Base-by-base conservation (phyloP, 2,329 filamentous ascomycete genomes). In the Neocatenulostroma microsporum region DNA sequence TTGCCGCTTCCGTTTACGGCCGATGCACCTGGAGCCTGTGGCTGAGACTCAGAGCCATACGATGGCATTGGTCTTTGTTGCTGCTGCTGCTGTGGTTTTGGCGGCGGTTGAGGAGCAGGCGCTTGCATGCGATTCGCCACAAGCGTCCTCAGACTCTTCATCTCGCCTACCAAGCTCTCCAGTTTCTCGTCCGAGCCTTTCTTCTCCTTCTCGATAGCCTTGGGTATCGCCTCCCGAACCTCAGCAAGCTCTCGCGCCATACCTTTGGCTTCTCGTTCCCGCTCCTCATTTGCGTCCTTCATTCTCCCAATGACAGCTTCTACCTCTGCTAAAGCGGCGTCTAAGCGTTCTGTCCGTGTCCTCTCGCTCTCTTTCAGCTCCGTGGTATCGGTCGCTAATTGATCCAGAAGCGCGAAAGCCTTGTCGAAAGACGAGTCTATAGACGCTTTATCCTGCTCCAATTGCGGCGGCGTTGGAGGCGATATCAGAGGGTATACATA, bases 371-470 rank as follows among this genome's bases (percentile, higher is more conserved):
- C 73, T 65, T 98, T 98, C 42, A 98, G 74, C 7, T 79, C 75
- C 36, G 87, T 79, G 0, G 91, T 98, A 60, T 98, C 93, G 51
- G 85, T 84, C 24, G 84, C 78, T 1, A 98, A 74, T 57, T 96
- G 91, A 42, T 98, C 91, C 9, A 98, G 80, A 11, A 96, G 74
- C 13, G 81, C 72, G 59, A 98, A 98, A 2, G 89, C 86, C 53
- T 84, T 84, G 51, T 91, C 84, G 62, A 98, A 98, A 41, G 89
- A 83, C 46, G 88, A 87, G 59, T 96, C 88, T 40, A 98, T 88
- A 25, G 78, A 77, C 44, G 85, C 78, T 64, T 98, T 98, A 61
- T 98, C 91, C 59, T 93, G 82, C 56, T 95, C 86, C 8, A 98
- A 71, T 56, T 94, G 87, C 39, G 93, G 87, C 8, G 87, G 85